These are phyloP conservation scores for Corynespora cassiicola DNA, from an alignment of 2,329 filamentous ascomycete genomes.

Conservation along the genomic window DNA sequence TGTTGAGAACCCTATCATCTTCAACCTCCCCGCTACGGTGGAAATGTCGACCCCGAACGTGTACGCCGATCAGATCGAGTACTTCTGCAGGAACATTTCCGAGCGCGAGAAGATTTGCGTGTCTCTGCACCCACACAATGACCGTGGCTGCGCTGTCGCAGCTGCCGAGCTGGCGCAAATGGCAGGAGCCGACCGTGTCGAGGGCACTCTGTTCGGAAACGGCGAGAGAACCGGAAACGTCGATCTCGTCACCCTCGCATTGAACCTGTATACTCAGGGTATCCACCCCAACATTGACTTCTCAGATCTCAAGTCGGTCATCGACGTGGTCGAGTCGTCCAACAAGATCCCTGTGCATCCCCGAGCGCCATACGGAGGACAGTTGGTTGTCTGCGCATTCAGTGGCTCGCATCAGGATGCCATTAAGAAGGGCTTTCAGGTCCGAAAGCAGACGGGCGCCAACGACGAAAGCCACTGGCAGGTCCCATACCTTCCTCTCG, in stretches of 20 bases:
- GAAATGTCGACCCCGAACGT: slow-evolving; percentile 95
- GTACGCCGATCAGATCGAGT: slow-evolving; percentile 95
- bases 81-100: slow-evolving; percentile 85
- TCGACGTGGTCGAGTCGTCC: slow-evolving; percentile 87
- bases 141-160: slow-evolving; percentile 87
- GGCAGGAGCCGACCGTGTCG: slow-evolving; percentile 93
- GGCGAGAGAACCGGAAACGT: slow-evolving; percentile 96
- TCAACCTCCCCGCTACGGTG: slow-evolving; percentile 95
- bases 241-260: slow-evolving; percentile 86
- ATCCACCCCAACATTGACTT: slow-evolving; percentile 87
- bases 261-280: slow-evolving; percentile 96
- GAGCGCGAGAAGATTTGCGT: slow-evolving; percentile 88
- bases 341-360: slow-evolving; percentile 95
- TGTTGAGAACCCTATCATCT: slow-evolving; percentile 82
- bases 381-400: slow-evolving; percentile 91
- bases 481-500: slow-evolving; percentile 90
- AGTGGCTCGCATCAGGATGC: slow-evolving; percentile 93
- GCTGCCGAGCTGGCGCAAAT: slow-evolving; percentile 93
- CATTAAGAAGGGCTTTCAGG: slow-evolving; percentile 86
- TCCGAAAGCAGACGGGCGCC: slow-evolving; percentile 67
- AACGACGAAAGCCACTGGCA: slow-evolving; percentile 75
- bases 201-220: slow-evolving; percentile 93
- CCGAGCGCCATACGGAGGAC: slow-evolving; percentile 87
- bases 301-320: slow-evolving; percentile 84
- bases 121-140: slow-evolving; percentile 93